Evolutionary conservation across 2,329 filamentous ascomycete genomes (phyloP), one percentile per base, ranked within the genome.

Genomic region (Phoma sp.): DNA sequence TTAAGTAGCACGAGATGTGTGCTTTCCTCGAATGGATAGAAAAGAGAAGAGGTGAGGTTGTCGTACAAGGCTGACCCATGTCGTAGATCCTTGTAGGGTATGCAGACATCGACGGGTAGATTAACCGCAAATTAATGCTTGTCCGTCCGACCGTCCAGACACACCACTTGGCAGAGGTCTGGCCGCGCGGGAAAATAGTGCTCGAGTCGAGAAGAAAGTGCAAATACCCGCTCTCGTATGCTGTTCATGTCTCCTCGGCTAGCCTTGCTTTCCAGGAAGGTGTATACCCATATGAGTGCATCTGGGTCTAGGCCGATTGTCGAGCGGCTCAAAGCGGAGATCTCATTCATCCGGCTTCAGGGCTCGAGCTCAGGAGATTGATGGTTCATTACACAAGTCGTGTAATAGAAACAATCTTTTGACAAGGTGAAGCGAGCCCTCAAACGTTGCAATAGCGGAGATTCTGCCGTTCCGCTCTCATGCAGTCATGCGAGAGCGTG

Each of bases 111-210:
- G 70, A 69, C 62, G 58, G 60, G 56, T 68, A 73, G 63, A 73
- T 75, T 75, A 50, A 41, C 52, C 46, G 42, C 41, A 55, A 11
- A 55, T 74, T 74, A 73, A 74, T 70, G 71, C 71, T 71, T 75
- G 69, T 73, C 68, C 62, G 41, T 66, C 52, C 56, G 45, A 47
- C 41, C 36, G 30, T 55, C 36, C 42, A 55, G 46, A 50, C 22
- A 32, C 24, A 38, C 33, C 6, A 8, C 42, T 55, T 50, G 52
- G 52, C 46, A 18, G 42, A 30, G 8, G 24, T 29, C 36, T 36
- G 46, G 46, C 52, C 46, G 25, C 32, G 35, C 42, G 42, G 37
- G 23, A 44, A 22, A 42, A 32, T 33, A 38, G 37, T 45, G 58
- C 63, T 53, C 55, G 55, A 57, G 55, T 42, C 13, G 25, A 46